A percentile compares a stretch with the other conserved stretches of the same genome.
phyloP scores from a whole-genome alignment of 1,284 basidiomycete genomes.

The Meripilus lineatus region DNA sequence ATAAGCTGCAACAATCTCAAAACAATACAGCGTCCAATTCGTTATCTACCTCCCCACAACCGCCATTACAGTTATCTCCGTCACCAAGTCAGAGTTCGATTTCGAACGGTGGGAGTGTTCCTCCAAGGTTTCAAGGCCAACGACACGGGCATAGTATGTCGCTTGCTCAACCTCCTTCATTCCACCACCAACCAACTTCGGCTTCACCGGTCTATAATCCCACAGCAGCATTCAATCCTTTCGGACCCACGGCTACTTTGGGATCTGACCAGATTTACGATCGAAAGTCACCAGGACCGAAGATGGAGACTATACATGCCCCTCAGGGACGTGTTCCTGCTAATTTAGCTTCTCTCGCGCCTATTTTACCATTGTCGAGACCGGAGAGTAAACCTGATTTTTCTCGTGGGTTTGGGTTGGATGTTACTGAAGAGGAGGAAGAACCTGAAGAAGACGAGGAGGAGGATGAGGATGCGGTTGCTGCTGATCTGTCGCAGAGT shows the following conservation, averaged over 20 bases:
- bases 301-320: slow-evolving; percentile 38
- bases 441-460: slow-evolving; percentile 30
- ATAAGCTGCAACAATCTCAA: slow-evolving; percentile 75
- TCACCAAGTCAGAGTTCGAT: slow-evolving; percentile 25
- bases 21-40: slow-evolving; percentile 48
- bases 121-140: slow-evolving; percentile 40
- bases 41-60: slow-evolving; percentile 59
- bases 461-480: slow-evolving; percentile 29
- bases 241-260: slow-evolving; percentile 49
- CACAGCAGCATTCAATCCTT: slow-evolving; percentile 50
- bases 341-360: slow-evolving; percentile 40
- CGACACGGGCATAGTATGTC: slow-evolving; percentile 71
- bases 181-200: slow-evolving; percentile 17
- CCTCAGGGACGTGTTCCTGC: slow-evolving; percentile 58
- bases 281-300: slow-evolving; percentile 6
- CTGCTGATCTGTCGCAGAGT: slow-evolving; percentile 33
- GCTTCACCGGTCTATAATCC: slow-evolving; percentile 35
- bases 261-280: slow-evolving; percentile 42
- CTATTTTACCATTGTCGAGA: slow-evolving; percentile 36
- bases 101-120: slow-evolving; percentile 15
- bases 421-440: slow-evolving; percentile 65
- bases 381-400: slow-evolving; percentile 67
- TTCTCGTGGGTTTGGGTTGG: slow-evolving; percentile 68
- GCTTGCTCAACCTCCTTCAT: slow-evolving; percentile 49
- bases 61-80: slow-evolving; percentile 43